Conservation (phyloP, 257 asterid species). For the Jacaranda copaia region DNA sequence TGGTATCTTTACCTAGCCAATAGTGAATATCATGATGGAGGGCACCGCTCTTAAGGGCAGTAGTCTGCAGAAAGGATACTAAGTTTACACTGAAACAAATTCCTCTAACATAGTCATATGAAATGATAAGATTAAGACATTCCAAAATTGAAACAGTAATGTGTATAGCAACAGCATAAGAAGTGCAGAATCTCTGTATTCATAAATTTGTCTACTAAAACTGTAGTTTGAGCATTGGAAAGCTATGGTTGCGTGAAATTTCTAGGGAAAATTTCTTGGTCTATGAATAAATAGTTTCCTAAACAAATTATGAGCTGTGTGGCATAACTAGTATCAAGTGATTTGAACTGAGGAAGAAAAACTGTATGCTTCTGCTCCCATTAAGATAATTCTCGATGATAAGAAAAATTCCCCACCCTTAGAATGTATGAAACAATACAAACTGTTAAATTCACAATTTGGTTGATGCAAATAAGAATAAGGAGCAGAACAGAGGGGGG, state of each 20-base stretch:
- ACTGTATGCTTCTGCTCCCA: too few relatives aligned
- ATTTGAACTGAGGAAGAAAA: too few relatives aligned
- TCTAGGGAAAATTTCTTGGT: too few relatives aligned
- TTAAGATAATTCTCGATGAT: too few relatives aligned
- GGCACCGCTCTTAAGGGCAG: slow-evolving; percentile 61
- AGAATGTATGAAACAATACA: too few relatives aligned
- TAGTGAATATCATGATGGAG: slow-evolving; percentile 76
- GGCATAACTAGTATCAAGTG: too few relatives aligned
- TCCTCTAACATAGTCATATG: slow-evolving; percentile 13
- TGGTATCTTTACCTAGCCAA: slow-evolving; percentile 82
- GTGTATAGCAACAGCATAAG: background rate
- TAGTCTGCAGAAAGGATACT: slow-evolving; percentile 57
- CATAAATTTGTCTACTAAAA: slow-evolving; percentile 13
- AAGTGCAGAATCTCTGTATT: slow-evolving; percentile 2
- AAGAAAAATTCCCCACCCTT: too few relatives aligned
- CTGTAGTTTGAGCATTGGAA: slow-evolving; percentile 5
- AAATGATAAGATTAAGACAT: background rate
- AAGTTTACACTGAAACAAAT: slow-evolving; percentile 19
- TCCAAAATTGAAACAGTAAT: background rate
- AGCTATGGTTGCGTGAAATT: background rate
- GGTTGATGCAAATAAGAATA: too few relatives aligned
- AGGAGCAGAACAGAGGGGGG: too few relatives aligned
- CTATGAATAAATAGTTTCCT: too few relatives aligned
- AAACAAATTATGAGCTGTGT: too few relatives aligned
- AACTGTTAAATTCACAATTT: too few relatives aligned